Percentiles rank a stretch among this genome's conserved stretches.
These are phyloP conservation scores for Suillus luteus DNA, from an alignment of 768 basidiomycete genomes.

Conservation along the genomic window DNA sequence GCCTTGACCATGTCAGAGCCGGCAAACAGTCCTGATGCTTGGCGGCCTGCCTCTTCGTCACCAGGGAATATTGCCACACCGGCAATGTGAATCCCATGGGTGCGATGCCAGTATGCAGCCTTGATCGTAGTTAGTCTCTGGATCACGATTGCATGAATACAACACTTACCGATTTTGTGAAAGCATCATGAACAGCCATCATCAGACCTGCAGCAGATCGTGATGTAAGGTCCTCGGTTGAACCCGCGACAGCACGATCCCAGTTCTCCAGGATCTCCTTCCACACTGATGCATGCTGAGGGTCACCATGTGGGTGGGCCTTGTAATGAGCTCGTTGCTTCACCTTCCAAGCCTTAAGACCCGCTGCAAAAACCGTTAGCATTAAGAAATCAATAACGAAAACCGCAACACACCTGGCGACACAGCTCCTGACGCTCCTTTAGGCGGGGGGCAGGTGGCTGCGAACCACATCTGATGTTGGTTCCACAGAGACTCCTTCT, in stretches of 20 bases:
- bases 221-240: constrained; percentile 1
- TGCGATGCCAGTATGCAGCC: constrained; percentile 3
- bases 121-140: background rate
- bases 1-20: background rate
- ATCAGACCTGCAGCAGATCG: background rate
- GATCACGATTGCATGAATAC: background rate
- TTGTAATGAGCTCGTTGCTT: constrained; percentile 1
- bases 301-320: background rate
- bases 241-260: background rate
- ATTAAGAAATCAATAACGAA: background rate
- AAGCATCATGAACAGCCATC: background rate
- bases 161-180: background rate
- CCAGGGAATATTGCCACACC: background rate
- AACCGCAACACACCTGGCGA: background rate
- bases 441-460: background rate
- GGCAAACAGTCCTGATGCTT: background rate
- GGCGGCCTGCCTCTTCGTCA: background rate
- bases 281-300: background rate
- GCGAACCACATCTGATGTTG: background rate
- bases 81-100: constrained; percentile 1
- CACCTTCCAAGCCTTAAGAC: background rate
- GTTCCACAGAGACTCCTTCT: constrained; percentile 2
- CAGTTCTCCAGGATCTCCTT: constrained; percentile 1
- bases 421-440: background rate
- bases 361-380: background rate